These are phyloP conservation scores for Endogone sp. DNA, from an alignment of 192 early-diverging fungal genomes.

Conservation along the genomic window DNA sequence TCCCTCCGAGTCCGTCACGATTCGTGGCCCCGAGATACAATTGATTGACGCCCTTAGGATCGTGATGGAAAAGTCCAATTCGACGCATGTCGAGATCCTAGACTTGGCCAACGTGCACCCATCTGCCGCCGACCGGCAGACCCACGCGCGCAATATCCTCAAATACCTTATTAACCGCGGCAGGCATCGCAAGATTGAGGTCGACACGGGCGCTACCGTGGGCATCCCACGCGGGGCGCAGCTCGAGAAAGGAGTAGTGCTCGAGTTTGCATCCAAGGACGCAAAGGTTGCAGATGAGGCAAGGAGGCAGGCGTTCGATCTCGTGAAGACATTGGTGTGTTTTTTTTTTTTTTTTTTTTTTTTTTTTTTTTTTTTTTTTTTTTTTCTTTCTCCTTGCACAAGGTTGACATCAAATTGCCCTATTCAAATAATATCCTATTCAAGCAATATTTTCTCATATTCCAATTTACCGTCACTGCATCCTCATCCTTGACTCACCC, in stretches of 20 bases:
- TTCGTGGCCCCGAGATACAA: slow-evolving; percentile 73
- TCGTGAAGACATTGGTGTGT: slow-evolving; percentile 50
- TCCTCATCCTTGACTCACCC: background rate
- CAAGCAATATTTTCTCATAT: too few relatives aligned
- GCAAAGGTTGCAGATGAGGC: slow-evolving; percentile 61
- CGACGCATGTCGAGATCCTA: slow-evolving; percentile 66
- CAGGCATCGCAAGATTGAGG: slow-evolving; percentile 76
- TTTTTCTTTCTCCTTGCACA: slow-evolving; percentile 23
- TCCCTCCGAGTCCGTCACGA: slow-evolving; percentile 67
- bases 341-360: background rate
- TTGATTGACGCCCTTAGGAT: slow-evolving; percentile 70
- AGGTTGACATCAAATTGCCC: slow-evolving; percentile 17
- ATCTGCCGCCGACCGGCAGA: slow-evolving; percentile 37
- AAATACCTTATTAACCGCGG: slow-evolving; percentile 72
- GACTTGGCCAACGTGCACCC: slow-evolving; percentile 59
- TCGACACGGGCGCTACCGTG: slow-evolving; percentile 57
- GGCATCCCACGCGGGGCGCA: slow-evolving; percentile 44
- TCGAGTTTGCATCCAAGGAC: slow-evolving; percentile 78
- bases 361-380: background rate
- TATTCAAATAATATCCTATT: too few relatives aligned
- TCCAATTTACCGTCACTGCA: background rate
- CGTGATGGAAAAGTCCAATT: slow-evolving; percentile 81
- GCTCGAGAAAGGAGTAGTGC: slow-evolving; percentile 43
- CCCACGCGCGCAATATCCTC: slow-evolving; percentile 63
- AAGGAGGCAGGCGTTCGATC: slow-evolving; percentile 43